These are phyloP conservation scores for Chlamydomonas reinhardtii DNA, from an alignment of 163 green algal genomes.

Conservation along the genomic window DNA sequence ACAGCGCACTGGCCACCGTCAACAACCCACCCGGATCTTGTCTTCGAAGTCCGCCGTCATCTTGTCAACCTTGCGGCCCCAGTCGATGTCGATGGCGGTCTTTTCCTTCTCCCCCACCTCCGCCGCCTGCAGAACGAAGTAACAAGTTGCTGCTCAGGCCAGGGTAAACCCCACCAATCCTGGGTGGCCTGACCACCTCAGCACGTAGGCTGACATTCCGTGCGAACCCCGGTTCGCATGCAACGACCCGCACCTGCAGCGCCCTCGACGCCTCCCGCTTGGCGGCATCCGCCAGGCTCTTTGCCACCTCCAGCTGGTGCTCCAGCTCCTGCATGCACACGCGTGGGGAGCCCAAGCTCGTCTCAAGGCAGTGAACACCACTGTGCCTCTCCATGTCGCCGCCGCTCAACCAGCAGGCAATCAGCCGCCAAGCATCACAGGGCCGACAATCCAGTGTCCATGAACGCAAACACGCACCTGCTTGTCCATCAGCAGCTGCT, in stretches of 20 bases:
- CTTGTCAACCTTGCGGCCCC: constrained; percentile 12
- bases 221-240: too few species aligned
- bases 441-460: too few species aligned
- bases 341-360: too few species aligned
- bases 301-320: constrained; percentile 48
- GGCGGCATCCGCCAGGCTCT: constrained; percentile 39
- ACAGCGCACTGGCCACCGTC: neutral
- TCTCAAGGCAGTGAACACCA: too few species aligned
- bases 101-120: constrained; percentile 42
- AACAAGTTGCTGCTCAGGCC: too few species aligned
- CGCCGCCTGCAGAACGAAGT: neutral
- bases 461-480: too few species aligned
- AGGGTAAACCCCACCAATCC: too few species aligned
- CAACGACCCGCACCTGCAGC: constrained; percentile 7
- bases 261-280: constrained; percentile 33
- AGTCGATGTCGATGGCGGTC: constrained; percentile 32
- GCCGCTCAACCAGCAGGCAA: too few species aligned
- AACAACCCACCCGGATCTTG: constrained; percentile 17
- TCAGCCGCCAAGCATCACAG: too few species aligned
- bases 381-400: too few species aligned
- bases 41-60: constrained; percentile 10
- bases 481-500: constrained; percentile 55
- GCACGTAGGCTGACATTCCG: too few species aligned
- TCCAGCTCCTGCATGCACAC: constrained; percentile 41
- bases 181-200: too few species aligned